Evolutionary conservation across 192 early-diverging fungal genomes (phyloP).

Genomic region (Coemansia reversa): DNA sequence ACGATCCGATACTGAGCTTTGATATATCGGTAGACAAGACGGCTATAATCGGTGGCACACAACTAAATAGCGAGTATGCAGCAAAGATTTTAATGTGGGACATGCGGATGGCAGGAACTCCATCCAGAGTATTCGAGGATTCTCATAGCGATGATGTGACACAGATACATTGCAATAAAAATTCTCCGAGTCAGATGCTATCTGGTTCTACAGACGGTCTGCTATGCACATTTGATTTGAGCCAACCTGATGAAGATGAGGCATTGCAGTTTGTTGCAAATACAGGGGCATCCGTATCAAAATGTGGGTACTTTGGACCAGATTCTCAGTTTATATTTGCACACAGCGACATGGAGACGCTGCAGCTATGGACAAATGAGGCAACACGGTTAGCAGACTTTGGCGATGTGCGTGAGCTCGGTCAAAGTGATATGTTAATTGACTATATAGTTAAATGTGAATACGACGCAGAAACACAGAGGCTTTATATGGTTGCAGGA

Average conservation of each 20-base stretch:
- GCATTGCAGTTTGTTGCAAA: conserved; percentile 81
- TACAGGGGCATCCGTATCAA: conserved; percentile 76
- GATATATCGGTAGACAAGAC: conserved; percentile 31
- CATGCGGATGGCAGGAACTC: conserved; percentile 18
- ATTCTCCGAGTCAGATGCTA: conserved; percentile 55
- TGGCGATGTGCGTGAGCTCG: conserved; percentile 75
- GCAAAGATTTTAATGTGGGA: conserved; percentile 52
- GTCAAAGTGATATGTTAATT: conserved; percentile 51
- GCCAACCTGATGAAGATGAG: conserved; percentile 84
- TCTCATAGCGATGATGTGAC: conserved; percentile 80
- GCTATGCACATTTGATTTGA: conserved; percentile 73
- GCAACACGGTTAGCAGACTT: conserved; percentile 61
- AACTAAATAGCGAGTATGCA: conserved; percentile 27
- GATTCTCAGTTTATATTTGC: conserved; percentile 83
- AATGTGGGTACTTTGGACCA: conserved; percentile 90
- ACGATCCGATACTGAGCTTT: conserved; percentile 60
- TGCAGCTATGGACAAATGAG: conserved; percentile 69
- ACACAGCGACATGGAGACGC: conserved; percentile 88
- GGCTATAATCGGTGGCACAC: conserved; percentile 33
- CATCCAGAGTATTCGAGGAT: conserved; percentile 46
- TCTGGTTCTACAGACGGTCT: conserved; percentile 74
- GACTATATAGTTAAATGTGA: conserved; percentile 85
- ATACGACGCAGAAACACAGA: conserved; percentile 65
- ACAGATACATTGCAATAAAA: conserved; percentile 68
- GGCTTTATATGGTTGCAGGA: conserved; percentile 81